phyloP scores from a whole-genome alignment of 2,329 filamentous ascomycete species.

The Didymella pomorum region DNA sequence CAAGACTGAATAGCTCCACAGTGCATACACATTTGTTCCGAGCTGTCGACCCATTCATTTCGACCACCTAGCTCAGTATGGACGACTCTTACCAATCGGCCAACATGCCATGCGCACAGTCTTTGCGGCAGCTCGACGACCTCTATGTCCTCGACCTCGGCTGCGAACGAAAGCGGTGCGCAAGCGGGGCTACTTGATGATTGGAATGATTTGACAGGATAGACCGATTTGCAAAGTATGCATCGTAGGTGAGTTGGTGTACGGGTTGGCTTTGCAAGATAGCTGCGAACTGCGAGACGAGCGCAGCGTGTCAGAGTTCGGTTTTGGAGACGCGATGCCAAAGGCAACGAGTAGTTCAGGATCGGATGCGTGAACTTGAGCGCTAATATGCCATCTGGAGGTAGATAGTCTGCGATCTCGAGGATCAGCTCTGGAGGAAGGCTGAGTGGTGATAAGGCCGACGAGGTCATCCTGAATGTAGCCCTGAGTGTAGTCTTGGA shows the following conservation, averaged over 20 bases:
- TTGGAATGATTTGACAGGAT: constrained; percentile 41
- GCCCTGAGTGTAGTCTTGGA: background rate
- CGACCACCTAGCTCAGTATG: constrained; percentile 28
- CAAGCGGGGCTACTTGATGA: constrained; percentile 44
- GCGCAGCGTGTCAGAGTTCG: constrained; percentile 36
- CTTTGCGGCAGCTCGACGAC: constrained; percentile 40
- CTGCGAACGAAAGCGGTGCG: constrained; percentile 14
- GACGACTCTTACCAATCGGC: constrained; percentile 35
- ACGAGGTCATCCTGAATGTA: constrained; percentile 15
- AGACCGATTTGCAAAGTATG: constrained; percentile 41
- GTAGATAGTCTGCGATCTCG: constrained; percentile 49
- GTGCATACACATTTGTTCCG: constrained; percentile 46
- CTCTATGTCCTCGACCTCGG: constrained; percentile 22
- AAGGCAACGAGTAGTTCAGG: constrained; percentile 41
- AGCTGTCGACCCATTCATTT: constrained; percentile 42
- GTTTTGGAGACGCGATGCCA: constrained; percentile 25
- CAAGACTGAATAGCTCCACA: constrained; percentile 42
- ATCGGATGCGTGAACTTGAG: constrained; percentile 48
- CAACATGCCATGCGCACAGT: constrained; percentile 48
- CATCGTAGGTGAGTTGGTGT: constrained; percentile 37
- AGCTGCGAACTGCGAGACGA: constrained; percentile 39
- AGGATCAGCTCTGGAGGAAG: constrained; percentile 54
- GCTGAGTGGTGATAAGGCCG: constrained; percentile 25
- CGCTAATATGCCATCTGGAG: constrained; percentile 48
- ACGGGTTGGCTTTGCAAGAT: constrained; percentile 28